phyloP scores from a whole-genome alignment of 768 basidiomycete species.

The Termitomyces sp. region DNA sequence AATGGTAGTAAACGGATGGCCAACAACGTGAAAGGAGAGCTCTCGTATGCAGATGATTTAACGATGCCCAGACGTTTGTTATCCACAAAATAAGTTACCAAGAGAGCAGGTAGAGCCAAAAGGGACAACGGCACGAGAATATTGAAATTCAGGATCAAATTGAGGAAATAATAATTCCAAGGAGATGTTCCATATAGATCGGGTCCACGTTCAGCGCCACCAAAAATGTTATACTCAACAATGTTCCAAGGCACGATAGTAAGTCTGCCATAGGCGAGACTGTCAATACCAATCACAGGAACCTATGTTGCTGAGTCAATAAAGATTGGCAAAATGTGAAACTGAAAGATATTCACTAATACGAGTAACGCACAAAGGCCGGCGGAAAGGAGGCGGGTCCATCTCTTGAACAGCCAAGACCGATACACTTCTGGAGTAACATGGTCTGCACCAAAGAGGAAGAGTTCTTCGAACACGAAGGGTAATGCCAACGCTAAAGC shows the following conservation, averaged over 20 bases:
- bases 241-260: constrained; percentile 91
- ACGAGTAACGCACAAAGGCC: constrained; percentile 54
- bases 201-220: constrained; percentile 74
- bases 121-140: constrained; percentile 76
- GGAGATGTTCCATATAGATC: constrained; percentile 91
- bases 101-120: constrained; percentile 71
- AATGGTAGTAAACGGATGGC: constrained; percentile 77
- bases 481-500: constrained; percentile 83
- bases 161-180: constrained; percentile 79
- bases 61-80: constrained; percentile 63
- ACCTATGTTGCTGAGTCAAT: constrained; percentile 41
- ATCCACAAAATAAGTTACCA: constrained; percentile 69
- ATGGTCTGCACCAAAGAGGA: constrained; percentile 65
- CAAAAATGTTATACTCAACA: constrained; percentile 88
- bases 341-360: constrained; percentile 41
- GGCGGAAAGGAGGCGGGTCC: constrained; percentile 47
- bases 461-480: constrained; percentile 86
- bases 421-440: constrained; percentile 37
- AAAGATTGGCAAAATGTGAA: neutral
- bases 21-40: constrained; percentile 76
- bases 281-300: constrained; percentile 81
- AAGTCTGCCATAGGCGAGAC: constrained; percentile 75
- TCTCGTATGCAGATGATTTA: constrained; percentile 47
- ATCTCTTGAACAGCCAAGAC: constrained; percentile 59
- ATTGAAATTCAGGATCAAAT: constrained; percentile 95